phyloP scores from a whole-genome alignment of 805 yeast genomes.

The Ogataea pilisensis region DNA sequence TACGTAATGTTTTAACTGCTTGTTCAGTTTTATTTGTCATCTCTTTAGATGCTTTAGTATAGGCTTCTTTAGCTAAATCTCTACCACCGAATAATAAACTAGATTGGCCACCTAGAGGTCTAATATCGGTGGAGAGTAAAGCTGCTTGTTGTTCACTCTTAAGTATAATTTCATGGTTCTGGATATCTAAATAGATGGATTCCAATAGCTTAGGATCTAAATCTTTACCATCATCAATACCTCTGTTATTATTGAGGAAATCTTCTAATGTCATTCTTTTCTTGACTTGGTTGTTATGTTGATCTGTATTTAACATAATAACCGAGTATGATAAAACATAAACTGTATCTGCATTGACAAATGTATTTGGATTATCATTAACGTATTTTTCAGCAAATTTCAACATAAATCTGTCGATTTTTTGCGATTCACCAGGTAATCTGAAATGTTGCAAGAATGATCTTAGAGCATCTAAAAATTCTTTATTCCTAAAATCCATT shows the following conservation, averaged over 20 bases:
- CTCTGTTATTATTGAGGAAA: slow-evolving; percentile 80
- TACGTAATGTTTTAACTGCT: slow-evolving; percentile 64
- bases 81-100: slow-evolving; percentile 59
- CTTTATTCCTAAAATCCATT: slow-evolving; percentile 66
- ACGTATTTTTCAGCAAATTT: slow-evolving; percentile 92
- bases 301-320: slow-evolving; percentile 90
- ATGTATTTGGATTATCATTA: slow-evolving; percentile 82
- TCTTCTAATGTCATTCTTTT: slow-evolving; percentile 85
- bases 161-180: slow-evolving; percentile 78
- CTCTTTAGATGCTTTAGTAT: slow-evolving; percentile 87
- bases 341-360: slow-evolving; percentile 91
- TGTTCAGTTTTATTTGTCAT: slow-evolving; percentile 87
- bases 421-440: slow-evolving; percentile 97
- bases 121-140: slow-evolving; percentile 59
- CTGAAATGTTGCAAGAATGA: slow-evolving; percentile 81
- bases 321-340: slow-evolving; percentile 90
- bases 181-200: slow-evolving; percentile 74
- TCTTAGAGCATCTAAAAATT: slow-evolving; percentile 85
- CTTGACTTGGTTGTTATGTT: slow-evolving; percentile 83
- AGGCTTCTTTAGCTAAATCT: slow-evolving; percentile 73
- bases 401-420: slow-evolving; percentile 93
- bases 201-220: slow-evolving; percentile 70
- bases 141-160: slow-evolving; percentile 95
- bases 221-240: slow-evolving; percentile 88
- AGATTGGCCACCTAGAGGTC: slow-evolving; percentile 26